Evolutionary conservation across 2,329 filamentous ascomycete species (phyloP), one percentile per base, ranked within the genome.

Genomic region (Myotisia sp.): DNA sequence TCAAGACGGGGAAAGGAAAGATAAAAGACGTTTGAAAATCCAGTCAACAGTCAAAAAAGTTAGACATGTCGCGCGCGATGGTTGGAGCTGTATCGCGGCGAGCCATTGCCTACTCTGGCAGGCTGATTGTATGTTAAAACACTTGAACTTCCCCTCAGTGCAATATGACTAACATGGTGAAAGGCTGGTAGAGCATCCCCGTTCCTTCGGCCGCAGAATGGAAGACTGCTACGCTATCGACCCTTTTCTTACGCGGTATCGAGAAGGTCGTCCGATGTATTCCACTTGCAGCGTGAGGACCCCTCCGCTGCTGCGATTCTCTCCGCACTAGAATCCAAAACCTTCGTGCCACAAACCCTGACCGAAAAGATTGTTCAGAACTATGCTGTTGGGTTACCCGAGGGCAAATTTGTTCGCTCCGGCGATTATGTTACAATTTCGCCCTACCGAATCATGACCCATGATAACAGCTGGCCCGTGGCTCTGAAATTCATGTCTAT

Each of bases 311-410:
- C 41, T 5, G 37, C 41, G 14, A 37, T 45, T 14, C 39, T 43
- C 14, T 42, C 41, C 3, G 28, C 43, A 9, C 32, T 43, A 13
- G 33, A 45, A 32, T 40, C 43, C 13, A 34, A 38, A 21, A 37
- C 42, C 6, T 47, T 49, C 12, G 56, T 59, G 2, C 71, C 81
- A 0, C 85, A 93, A 58, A 94, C 82, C 2, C 59, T 93, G 33
- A 90, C 82, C 2, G 86, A 94, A 56, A 93, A 93, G 65, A 93
- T 94, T 39, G 77, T 93, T 0, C 86, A 94, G 55, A 62, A 68
- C 10, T 78, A 92, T 56, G 70, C 83, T 0, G 67, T 85, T n/a
- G 82, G 76, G 6, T 69, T 93, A 1, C 59, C 80, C 1, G 56
- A 72, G 7, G 82, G 75, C 39, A 92, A 93, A 61, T 64, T 68